Percentiles rank a stretch among this genome's conserved stretches.
Evolutionary conservation across 2,329 filamentous ascomycete species (phyloP).

Genomic region (Pseudogymnoascus sp.): DNA sequence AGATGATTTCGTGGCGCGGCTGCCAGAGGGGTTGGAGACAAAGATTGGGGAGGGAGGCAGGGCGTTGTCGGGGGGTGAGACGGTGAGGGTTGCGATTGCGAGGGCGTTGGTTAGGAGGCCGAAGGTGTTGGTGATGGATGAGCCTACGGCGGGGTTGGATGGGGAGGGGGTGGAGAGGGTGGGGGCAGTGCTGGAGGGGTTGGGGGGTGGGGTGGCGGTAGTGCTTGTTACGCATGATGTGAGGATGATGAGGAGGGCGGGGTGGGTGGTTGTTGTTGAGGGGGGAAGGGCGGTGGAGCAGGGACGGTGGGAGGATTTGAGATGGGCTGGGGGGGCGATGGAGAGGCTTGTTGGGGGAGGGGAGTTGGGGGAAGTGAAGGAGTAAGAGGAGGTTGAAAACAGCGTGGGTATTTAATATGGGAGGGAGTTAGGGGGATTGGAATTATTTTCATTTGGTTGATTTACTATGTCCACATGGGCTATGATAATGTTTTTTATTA

Average conservation of each 20-base stretch:
- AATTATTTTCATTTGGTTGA: not conserved
- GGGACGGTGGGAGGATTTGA: slow-evolving; percentile 36
- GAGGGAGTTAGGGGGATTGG: not conserved
- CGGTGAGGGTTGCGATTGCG: slow-evolving; percentile 69
- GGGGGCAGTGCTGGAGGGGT: slow-evolving; percentile 63
- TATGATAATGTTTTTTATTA: not conserved
- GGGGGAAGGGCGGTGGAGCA: slow-evolving; percentile 71
- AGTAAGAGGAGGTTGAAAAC: not conserved
- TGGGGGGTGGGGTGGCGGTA: slow-evolving; percentile 47
- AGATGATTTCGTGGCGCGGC: slow-evolving; percentile 49
- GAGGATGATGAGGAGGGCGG: slow-evolving; percentile 91
- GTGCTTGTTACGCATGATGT: slow-evolving; percentile 89
- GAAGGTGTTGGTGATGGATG: slow-evolving; percentile 89
- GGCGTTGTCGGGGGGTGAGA: slow-evolving; percentile 68
- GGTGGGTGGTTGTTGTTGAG: slow-evolving; percentile 90
- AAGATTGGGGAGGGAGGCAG: slow-evolving; percentile 65
- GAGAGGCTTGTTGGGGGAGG: slow-evolving; percentile 20
- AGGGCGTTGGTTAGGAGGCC: slow-evolving; percentile 52
- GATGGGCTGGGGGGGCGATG: slow-evolving; percentile 32
- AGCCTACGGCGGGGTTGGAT: slow-evolving; percentile 90
- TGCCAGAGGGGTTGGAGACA: slow-evolving; percentile 62
- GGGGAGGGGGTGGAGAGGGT: slow-evolving; percentile 91
- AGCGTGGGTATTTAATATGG: not conserved
- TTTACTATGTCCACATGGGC: not conserved
- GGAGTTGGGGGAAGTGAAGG: slow-evolving; percentile 40